These are phyloP conservation scores for Neonectria punicea DNA, from an alignment of 2,329 filamentous ascomycete species.

Conservation along the genomic window DNA sequence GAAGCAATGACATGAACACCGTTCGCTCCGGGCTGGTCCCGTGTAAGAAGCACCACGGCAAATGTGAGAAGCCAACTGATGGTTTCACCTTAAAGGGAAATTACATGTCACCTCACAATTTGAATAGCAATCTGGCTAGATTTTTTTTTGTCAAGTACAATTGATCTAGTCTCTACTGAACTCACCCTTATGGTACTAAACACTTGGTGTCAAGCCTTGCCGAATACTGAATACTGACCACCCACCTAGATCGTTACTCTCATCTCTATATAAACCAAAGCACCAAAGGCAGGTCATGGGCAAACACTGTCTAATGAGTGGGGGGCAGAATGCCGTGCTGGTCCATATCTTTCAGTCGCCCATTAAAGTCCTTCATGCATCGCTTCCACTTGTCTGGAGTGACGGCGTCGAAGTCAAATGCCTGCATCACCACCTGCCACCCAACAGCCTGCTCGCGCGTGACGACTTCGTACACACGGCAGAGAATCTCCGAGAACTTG, in stretches of 20 bases:
- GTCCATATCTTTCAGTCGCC: slow-evolving; percentile 33
- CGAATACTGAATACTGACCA: not conserved
- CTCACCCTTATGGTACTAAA: not conserved
- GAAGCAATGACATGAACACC: not conserved
- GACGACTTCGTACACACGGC: slow-evolving; percentile 38
- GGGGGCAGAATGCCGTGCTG: slow-evolving; percentile 32
- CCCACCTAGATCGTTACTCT: not conserved
- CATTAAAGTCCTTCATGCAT: slow-evolving; percentile 29
- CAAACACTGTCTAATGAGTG: not conserved
- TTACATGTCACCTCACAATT: not conserved
- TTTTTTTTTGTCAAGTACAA: no score
- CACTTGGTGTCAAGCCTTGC: not conserved
- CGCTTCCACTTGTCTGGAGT: slow-evolving; percentile 25
- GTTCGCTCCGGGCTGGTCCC: not conserved
- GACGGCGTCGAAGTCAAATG: slow-evolving; percentile 27
- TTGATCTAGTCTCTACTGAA: not conserved
- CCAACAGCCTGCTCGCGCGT: slow-evolving; percentile 30
- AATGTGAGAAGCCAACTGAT: not conserved
- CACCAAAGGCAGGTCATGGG: no score
- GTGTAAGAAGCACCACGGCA: not conserved
- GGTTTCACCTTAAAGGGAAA: not conserved
- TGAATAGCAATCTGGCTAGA: not conserved
- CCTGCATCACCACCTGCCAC: slow-evolving; percentile 35
- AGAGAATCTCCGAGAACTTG: slow-evolving; percentile 32
- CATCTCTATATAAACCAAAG: not conserved